Evolutionary conservation across 208 protist species (phyloP).

Genomic region (Chromosphaera perkinsii): DNA sequence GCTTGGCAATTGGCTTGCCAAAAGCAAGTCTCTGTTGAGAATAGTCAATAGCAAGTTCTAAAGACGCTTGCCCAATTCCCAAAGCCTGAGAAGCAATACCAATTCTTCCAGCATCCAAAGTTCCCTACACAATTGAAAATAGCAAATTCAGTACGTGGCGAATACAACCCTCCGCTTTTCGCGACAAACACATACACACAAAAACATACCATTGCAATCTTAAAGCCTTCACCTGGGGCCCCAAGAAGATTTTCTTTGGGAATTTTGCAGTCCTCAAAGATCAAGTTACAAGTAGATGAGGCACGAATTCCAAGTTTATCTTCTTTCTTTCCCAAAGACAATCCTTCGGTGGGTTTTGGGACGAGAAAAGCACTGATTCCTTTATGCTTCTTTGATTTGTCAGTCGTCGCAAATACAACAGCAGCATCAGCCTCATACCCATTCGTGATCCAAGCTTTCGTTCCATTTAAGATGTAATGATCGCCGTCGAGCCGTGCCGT

Average conservation of each 20-base stretch:
- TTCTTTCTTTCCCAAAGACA: slow-evolving; percentile 47
- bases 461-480: slow-evolving; percentile 24
- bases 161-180: background rate
- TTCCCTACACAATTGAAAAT: slow-evolving; percentile 22
- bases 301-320: slow-evolving; percentile 56
- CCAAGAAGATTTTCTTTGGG: slow-evolving; percentile 40
- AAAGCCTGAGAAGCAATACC: slow-evolving; percentile 52
- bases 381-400: slow-evolving; percentile 50
- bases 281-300: slow-evolving; percentile 44
- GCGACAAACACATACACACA: background rate
- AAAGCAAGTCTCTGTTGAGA: slow-evolving; percentile 38
- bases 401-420: slow-evolving; percentile 54
- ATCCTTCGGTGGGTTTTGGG: slow-evolving; percentile 27
- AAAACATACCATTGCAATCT: slow-evolving; percentile 43
- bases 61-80: slow-evolving; percentile 47
- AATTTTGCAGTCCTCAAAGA: slow-evolving; percentile 44
- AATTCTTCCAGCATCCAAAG: slow-evolving; percentile 53
- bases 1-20: slow-evolving; percentile 27
- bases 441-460: slow-evolving; percentile 62
- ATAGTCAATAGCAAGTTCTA: slow-evolving; percentile 44
- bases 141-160: no score
- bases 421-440: slow-evolving; percentile 37
- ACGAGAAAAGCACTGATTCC: slow-evolving; percentile 56
- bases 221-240: slow-evolving; percentile 42
- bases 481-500: slow-evolving; percentile 38